These are phyloP conservation scores for Silene vulgaris DNA, from an alignment of 179 eudicot species.

Conservation along the genomic window DNA sequence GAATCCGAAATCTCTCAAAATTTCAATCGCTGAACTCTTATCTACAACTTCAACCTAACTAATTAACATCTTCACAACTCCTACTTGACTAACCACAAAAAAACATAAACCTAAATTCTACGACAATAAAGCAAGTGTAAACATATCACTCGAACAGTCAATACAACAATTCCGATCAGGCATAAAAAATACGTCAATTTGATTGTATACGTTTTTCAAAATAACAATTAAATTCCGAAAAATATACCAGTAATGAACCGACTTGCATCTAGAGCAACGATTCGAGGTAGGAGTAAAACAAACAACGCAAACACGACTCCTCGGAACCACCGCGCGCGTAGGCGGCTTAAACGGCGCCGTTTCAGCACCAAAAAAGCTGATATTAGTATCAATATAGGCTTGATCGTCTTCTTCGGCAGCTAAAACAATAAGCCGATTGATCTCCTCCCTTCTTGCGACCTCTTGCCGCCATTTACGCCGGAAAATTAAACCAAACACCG, in stretches of 20 bases:
- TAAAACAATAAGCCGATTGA: constrained; percentile 50
- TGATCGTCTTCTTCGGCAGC: constrained; percentile 68
- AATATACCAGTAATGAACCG: constrained; percentile 71
- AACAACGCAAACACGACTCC: constrained; percentile 27
- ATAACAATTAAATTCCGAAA: not conserved
- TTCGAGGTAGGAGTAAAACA: constrained; percentile 24
- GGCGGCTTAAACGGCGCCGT: not conserved
- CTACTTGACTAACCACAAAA: not conserved
- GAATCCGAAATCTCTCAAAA: not conserved
- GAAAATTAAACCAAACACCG: constrained; percentile 40
- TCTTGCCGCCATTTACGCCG: constrained; percentile 68
- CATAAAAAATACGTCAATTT: not conserved
- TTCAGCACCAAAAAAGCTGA: constrained; percentile 24
- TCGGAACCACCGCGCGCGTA: not conserved
- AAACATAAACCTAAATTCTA: too few species aligned
- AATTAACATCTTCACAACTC: not conserved
- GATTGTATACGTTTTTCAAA: too few species aligned
- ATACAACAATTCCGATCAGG: not conserved
- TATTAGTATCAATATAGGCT: constrained; percentile 58
- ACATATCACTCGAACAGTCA: not conserved
- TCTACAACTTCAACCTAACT: not conserved
- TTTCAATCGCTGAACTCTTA: not conserved
- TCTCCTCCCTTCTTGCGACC: constrained; percentile 54
- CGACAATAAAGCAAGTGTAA: too few species aligned
- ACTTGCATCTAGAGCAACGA: constrained; percentile 56